Base-by-base conservation (phyloP, 805 yeast genomes). In the Myxozyma udenii region DNA sequence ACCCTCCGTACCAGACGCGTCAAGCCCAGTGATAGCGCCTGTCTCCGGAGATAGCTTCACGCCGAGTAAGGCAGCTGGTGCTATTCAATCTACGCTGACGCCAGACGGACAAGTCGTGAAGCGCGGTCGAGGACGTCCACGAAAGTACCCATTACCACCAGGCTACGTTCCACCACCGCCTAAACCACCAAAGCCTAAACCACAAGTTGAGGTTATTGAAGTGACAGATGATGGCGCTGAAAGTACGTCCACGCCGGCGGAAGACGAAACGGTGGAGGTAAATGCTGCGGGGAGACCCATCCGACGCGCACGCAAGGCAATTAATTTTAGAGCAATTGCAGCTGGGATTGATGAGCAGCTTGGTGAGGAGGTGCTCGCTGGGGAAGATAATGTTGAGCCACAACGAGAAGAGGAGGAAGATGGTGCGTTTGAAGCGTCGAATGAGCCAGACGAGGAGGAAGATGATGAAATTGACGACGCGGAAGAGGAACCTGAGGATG, bases 111-210 rank as follows among this genome's bases (percentile, higher is more conserved):
- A 22, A 24, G 32, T 42, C 57, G 38, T 43, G 33, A 53, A 53
- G 40, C 48, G 57, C n/a, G 54, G 57, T 4, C 50, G 57, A 11
- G 57, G 57, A 3, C 51, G 57, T 5, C 57, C 57, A 1, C 42
- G 51, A 24, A 53, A 53, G 25, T 7, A 46, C 22, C 51, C 53
- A 14, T 18, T 25, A 6, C 48, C 54, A 12, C 46, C 43, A 14
- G 44, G 43, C 23, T 47, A 43, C 23, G 41, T 47, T 37, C 36
- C 51, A 5, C 51, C 54, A n/a, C 45, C 44, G 5, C 23, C 22
- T 16, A 35, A 38, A 43, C 46, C 41, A 22, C 44, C 26, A 25
- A 32, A 22, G 33, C 41, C 25, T 24, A 16, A 28, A 9, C 4
- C 16, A 4, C 26, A 40, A 11, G 41, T 21, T 18, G 39, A 42